Evolutionary conservation across 176 grass and related monocot genomes (phyloP).

Genomic region (Secale cereale): DNA sequence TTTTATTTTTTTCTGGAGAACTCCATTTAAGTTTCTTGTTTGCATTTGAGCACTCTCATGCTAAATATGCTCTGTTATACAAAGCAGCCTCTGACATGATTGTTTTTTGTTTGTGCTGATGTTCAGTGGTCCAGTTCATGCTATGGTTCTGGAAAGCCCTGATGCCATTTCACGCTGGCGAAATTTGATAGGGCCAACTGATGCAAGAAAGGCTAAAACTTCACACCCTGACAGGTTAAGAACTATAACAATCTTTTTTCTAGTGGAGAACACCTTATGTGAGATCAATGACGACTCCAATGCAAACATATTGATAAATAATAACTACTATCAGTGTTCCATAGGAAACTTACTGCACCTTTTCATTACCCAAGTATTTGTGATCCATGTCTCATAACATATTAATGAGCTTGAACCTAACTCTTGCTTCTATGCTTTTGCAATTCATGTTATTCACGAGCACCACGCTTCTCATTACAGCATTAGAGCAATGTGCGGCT

Average conservation of each 20-base stretch:
- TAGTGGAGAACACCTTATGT: not conserved
- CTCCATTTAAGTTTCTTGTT: not conserved
- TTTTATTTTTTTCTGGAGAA: not conserved
- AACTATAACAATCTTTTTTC: not conserved
- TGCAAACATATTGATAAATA: not conserved
- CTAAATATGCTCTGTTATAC: not conserved
- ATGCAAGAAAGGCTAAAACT: slow-evolving; percentile 75
- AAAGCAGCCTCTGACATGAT: not conserved
- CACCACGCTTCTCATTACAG: slow-evolving; percentile 34
- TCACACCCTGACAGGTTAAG: slow-evolving; percentile 74
- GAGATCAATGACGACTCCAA: not conserved
- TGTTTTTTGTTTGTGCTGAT: slow-evolving; percentile 30
- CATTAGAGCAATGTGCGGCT: slow-evolving; percentile 87
- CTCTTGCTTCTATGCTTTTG: not conserved
- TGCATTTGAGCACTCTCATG: not conserved
- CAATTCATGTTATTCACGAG: not conserved
- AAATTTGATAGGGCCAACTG: slow-evolving; percentile 84
- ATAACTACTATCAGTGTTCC: not conserved
- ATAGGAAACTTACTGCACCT: not conserved
- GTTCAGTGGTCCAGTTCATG: slow-evolving; percentile 60
- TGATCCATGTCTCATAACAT: not conserved
- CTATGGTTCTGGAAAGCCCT: slow-evolving; percentile 77
- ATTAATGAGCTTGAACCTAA: not conserved
- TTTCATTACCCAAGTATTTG: not conserved
- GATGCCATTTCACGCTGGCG: slow-evolving; percentile 73